These are phyloP conservation scores for Miscanthus lutarioriparius DNA, from an alignment of 176 grass and related monocot genomes.

Conservation along the genomic window DNA sequence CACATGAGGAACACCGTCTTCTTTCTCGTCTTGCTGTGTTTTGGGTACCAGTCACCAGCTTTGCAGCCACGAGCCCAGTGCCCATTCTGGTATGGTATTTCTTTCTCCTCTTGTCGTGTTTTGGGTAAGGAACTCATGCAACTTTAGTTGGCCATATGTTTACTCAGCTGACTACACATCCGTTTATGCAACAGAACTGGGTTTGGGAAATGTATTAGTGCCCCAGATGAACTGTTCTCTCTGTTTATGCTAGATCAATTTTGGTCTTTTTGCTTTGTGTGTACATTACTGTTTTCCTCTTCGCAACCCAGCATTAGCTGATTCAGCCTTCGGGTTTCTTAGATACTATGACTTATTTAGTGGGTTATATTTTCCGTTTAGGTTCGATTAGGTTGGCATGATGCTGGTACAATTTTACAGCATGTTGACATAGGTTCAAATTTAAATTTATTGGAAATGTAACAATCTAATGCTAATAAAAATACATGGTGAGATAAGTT, in stretches of 20 bases:
- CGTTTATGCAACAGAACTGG: no score
- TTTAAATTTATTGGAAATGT: no score
- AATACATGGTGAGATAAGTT: not conserved
- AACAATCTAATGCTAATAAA: not conserved
- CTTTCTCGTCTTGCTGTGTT: no score
- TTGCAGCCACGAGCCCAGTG: no score
- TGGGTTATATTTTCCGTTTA: constrained; percentile 29
- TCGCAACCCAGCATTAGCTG: not conserved
- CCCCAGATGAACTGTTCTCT: not conserved
- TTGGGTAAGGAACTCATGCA: no score
- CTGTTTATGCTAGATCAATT: not conserved
- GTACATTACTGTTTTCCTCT: not conserved
- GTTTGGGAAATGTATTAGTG: not conserved
- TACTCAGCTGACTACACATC: no score
- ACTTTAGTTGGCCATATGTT: no score
- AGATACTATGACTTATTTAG: not conserved
- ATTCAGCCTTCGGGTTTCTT: not conserved
- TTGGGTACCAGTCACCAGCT: no score
- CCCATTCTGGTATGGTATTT: no score
- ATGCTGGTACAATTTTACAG: not conserved
- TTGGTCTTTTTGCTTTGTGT: not conserved
- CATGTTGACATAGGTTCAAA: no score
- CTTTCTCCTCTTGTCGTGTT: no score
- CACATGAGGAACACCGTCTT: no score
- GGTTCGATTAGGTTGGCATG: constrained; percentile 85